These are phyloP conservation scores for Amphibolis antarctica DNA, from an alignment of 106 monocot species.

Conservation along the genomic window DNA sequence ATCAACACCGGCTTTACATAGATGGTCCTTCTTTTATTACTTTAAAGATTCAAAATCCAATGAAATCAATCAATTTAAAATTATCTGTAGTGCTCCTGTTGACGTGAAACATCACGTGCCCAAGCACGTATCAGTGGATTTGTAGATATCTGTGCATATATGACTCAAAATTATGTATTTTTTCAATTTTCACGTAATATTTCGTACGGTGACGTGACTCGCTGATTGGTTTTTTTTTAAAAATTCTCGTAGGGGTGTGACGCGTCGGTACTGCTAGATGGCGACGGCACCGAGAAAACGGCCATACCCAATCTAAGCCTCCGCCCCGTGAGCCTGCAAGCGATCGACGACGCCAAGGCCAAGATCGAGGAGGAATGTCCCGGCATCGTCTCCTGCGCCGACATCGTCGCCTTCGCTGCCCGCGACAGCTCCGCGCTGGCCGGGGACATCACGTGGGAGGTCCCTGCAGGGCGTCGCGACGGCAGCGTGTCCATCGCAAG, in stretches of 20 bases:
- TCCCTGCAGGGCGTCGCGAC: conserved; percentile 10
- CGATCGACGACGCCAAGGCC: conserved; percentile 15
- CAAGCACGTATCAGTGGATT: no score
- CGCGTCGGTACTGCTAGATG: conserved; percentile 10
- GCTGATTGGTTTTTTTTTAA: not conserved
- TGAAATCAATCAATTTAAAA: no score
- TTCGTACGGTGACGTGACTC: no score
- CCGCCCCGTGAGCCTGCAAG: conserved; percentile 1
- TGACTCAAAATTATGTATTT: no score
- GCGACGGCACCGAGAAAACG: conserved; percentile 5
- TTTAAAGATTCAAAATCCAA: no score
- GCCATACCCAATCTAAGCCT: not conserved
- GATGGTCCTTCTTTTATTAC: no score
- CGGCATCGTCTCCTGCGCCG: conserved; percentile 30
- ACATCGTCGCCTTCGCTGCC: conserved; percentile 40
- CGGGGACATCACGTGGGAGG: conserved; percentile 1
- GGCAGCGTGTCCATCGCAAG: not conserved
- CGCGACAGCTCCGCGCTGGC: conserved; percentile 14
- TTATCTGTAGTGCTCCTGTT: no score
- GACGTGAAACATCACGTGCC: no score
- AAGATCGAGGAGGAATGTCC: conserved; percentile 3
- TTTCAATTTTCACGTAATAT: no score
- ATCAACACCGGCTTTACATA: no score
- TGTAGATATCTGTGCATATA: no score
- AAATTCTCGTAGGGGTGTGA: conserved; percentile 16